A percentile compares a stretch with the other conserved stretches of the same genome.
Evolutionary conservation across 2,329 filamentous ascomycete species (phyloP).

Genomic region (Fusarium chaquense): DNA sequence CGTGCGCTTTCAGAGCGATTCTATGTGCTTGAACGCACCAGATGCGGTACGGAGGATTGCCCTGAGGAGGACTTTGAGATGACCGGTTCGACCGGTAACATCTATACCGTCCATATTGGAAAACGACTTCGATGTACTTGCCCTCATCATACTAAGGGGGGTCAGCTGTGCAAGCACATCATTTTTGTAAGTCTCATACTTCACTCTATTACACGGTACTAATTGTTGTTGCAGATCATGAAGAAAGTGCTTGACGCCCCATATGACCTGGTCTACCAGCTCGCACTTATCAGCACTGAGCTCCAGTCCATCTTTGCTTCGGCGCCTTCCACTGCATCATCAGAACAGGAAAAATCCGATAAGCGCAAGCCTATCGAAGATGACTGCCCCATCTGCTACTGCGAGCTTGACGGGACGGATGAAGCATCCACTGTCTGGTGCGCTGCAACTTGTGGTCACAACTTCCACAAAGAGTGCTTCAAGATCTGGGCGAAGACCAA

Average conservation of each 20-base stretch:
- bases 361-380: constrained; percentile 64
- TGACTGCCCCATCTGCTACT: constrained; percentile 70
- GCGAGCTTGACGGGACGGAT: constrained; percentile 55
- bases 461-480: constrained; percentile 67
- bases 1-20: constrained; percentile 59
- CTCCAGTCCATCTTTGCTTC: constrained; percentile 68
- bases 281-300: constrained; percentile 69
- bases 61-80: constrained; percentile 68
- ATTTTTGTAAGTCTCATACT: constrained; percentile 61
- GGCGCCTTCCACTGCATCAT: constrained; percentile 63
- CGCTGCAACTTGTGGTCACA: constrained; percentile 64
- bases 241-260: constrained; percentile 69
- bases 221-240: constrained; percentile 60
- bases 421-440: constrained; percentile 62
- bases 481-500: constrained; percentile 66
- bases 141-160: constrained; percentile 63
- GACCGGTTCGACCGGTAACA: constrained; percentile 73
- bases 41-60: constrained; percentile 51
- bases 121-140: constrained; percentile 67
- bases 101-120: constrained; percentile 69
- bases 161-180: constrained; percentile 74
- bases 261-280: constrained; percentile 69
- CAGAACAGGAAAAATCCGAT: constrained; percentile 46
- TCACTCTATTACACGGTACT: neutral
- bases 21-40: constrained; percentile 59